Conservation (phyloP, 78 protist genomes). For the Neovahlkampfia damariscottae region DNA sequence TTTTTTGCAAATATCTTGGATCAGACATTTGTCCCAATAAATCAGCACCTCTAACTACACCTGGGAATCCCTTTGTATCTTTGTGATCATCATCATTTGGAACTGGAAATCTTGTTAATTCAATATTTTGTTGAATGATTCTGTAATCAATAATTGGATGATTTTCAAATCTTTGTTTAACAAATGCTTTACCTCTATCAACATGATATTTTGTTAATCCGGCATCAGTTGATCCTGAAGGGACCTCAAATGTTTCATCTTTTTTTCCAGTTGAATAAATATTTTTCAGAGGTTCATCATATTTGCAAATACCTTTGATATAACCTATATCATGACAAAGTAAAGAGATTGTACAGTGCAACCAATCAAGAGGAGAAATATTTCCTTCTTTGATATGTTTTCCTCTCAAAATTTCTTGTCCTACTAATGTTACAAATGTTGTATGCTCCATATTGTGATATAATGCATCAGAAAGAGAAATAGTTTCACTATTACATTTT, state of each 20-base stretch:
- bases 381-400: slow-evolving; percentile 18
- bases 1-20: slow-evolving; percentile 8
- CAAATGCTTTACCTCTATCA: slow-evolving; percentile 13
- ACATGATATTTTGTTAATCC: slow-evolving; percentile 19
- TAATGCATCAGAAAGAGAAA: slow-evolving; percentile 18
- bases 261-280: slow-evolving; percentile 11
- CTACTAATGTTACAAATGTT: slow-evolving; percentile 14
- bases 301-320: slow-evolving; percentile 4
- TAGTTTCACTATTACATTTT: too few relatives aligned
- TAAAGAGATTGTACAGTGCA: slow-evolving; percentile 10
- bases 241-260: neutral
- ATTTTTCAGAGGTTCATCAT: slow-evolving; percentile 3
- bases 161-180: slow-evolving; percentile 17
- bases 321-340: slow-evolving; percentile 24
- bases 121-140: slow-evolving; percentile 10
- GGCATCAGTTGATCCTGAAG: slow-evolving; percentile 18
- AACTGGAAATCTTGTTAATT: slow-evolving; percentile 18
- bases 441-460: slow-evolving; percentile 23
- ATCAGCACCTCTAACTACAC: slow-evolving; percentile 19
- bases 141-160: slow-evolving; percentile 13
- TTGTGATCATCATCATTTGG: slow-evolving; percentile 14
- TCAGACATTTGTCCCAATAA: slow-evolving; percentile 16
- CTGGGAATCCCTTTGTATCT: slow-evolving; percentile 8
- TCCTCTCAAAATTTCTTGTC: slow-evolving; percentile 22
- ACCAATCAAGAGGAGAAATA: slow-evolving; percentile 18